Base-by-base conservation (phyloP, 2,329 filamentous ascomycete species). In the Fusarium cyanostomum region DNA sequence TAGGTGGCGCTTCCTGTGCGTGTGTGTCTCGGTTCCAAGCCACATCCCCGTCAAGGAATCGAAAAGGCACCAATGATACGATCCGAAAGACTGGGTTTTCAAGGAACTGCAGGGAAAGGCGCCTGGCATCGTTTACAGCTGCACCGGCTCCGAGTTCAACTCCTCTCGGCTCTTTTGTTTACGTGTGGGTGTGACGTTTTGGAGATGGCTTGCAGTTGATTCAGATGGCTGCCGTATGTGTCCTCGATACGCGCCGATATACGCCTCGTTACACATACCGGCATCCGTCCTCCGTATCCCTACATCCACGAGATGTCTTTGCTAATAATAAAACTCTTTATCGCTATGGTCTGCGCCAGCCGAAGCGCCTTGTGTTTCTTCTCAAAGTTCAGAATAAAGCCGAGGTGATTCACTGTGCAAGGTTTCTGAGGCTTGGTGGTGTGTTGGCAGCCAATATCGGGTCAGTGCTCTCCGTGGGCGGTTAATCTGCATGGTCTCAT, bases 181-280 rank as follows among this genome's bases (percentile, higher is more conserved):
- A 43, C 46, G 49, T 21, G 49, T 44, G 59, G 50, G 56, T 56
- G 59, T 64, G 59, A 68, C 45, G 35, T 33, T 53, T 60, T 38
- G 30, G 39, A 46, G 28, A 52, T 64, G 65, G 65, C 62, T 68
- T 68, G 65, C 62, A 63, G 31, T 53, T 62, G 53, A 64, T 57
- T 37, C 54, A 67, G 44, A 52, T 53, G 51, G 54, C 54, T 61
- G 54, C 31, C 41, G 50, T 64, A 54, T 54, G 55, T 61, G 61
- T 43, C 18, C 46, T 52, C 24, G 42, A 54, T 64, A 52, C 44
- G 60, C 51, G 42, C 48, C 45, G 53, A 52, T 35, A 39, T 48
- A 52, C 49, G 38, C 26, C 42, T 48, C 38, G 37, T 28, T 38
- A 39, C 35, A 33, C 48, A 34, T 34, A 24, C 26, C 28, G 18